These are phyloP conservation scores for Amyloporia xantha DNA, from an alignment of 768 basidiomycete species.

Conservation along the genomic window DNA sequence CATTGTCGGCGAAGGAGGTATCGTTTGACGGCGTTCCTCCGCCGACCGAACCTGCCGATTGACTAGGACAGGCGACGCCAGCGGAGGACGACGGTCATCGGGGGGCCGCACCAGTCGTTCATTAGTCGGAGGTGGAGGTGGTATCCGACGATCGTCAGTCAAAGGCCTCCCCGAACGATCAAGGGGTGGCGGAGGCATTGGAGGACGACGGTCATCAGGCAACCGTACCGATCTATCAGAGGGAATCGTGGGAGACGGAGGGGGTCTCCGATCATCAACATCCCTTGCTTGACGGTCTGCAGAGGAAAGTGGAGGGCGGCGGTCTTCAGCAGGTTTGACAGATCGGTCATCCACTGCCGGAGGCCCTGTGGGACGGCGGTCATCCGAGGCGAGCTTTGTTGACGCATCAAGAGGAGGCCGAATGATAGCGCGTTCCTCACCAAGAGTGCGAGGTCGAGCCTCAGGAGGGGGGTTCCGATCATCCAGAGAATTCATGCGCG, in stretches of 20 bases:
- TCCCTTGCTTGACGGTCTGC: conserved; percentile 8
- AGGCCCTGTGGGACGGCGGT: conserved; percentile 7
- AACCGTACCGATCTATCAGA: conserved; percentile 6
- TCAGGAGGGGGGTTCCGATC: conserved; percentile 17
- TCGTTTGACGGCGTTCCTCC: not conserved
- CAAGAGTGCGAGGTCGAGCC: conserved; percentile 9
- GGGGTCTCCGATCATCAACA: conserved; percentile 9
- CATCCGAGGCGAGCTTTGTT: conserved; percentile 6
- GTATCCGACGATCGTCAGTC: not conserved
- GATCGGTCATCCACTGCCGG: not conserved
- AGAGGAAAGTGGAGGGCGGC: conserved; percentile 6
- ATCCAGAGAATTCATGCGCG: conserved; percentile 21
- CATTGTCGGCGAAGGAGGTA: not conserved
- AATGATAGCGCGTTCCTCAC: conserved; percentile 14
- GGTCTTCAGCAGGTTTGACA: conserved; percentile 7
- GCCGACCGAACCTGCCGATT: conserved; percentile 4
- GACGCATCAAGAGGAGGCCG: conserved; percentile 7
- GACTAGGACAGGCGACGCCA: not conserved
- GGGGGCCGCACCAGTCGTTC: conserved; percentile 2
- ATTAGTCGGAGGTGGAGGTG: not conserved
- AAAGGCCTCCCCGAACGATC: conserved; percentile 5
- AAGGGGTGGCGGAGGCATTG: not conserved
- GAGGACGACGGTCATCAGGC: conserved; percentile 15
- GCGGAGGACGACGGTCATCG: conserved; percentile 11
- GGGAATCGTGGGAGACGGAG: conserved; percentile 8